Conservation (phyloP, 2,329 filamentous ascomycete genomes). For the Botryotinia narcissicola region DNA sequence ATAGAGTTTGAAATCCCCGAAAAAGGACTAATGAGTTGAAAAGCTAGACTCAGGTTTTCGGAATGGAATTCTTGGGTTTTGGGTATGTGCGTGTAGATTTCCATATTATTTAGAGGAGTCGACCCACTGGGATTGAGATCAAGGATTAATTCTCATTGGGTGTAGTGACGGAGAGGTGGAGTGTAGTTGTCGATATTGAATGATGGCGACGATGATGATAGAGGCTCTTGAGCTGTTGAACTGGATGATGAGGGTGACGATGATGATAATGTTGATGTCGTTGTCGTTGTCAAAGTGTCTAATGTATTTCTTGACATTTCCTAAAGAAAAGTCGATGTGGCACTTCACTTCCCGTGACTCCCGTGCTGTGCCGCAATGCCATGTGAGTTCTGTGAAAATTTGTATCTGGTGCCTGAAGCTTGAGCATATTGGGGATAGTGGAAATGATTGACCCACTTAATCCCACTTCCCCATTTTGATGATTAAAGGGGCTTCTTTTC, state of each 20-base stretch:
- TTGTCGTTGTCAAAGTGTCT: too few species aligned
- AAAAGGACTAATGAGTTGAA: neutral
- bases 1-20: constrained; percentile 5
- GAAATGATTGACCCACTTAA: neutral
- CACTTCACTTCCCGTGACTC: too few species aligned
- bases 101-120: neutral
- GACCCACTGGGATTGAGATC: neutral
- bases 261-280: too few species aligned
- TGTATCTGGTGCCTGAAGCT: constrained; percentile 3
- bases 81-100: neutral
- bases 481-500: neutral
- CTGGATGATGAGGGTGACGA: neutral
- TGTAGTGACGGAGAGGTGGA: neutral
- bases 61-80: neutral
- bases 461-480: neutral
- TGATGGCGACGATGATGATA: neutral
- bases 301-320: neutral
- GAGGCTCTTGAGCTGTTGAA: neutral
- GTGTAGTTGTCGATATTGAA: neutral
- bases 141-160: neutral
- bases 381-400: neutral
- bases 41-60: neutral
- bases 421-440: neutral
- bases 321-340: neutral
- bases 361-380: neutral